Percentiles rank a stretch among this genome's conserved stretches.
phyloP scores from a whole-genome alignment of 2,329 filamentous ascomycete genomes.

The Talaromyces atroroseus region DNA sequence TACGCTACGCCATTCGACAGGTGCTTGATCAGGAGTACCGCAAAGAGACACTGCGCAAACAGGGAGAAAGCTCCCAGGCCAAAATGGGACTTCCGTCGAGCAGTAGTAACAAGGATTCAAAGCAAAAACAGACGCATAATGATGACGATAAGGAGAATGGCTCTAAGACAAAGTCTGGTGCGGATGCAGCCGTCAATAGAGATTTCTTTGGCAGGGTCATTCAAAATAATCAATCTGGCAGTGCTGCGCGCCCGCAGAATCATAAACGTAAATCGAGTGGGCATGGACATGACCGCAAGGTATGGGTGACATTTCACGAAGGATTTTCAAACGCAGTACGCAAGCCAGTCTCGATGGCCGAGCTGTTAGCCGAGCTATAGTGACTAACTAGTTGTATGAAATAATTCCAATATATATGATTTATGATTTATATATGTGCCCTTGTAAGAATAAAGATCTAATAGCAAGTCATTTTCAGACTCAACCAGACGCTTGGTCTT shows the following conservation, averaged over 20 bases:
- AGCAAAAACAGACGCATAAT: conserved; percentile 17
- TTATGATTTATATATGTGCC: not conserved
- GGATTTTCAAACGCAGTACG: conserved; percentile 87
- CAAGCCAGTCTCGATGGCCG: conserved; percentile 75
- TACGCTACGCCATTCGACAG: conserved; percentile 87
- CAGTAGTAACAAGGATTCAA: conserved; percentile 19
- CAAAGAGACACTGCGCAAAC: conserved; percentile 63
- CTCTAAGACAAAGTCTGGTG: conserved; percentile 13
- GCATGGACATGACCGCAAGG: conserved; percentile 49
- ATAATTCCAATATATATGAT: not conserved
- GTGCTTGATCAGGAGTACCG: conserved; percentile 87
- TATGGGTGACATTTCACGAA: conserved; percentile 87
- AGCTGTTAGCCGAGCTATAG: conserved; percentile 56
- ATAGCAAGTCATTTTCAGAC: no score
- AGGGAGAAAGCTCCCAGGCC: conserved; percentile 60
- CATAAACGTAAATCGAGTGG: conserved; percentile 30
- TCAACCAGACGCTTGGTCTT: no score
- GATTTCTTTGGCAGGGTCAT: conserved; percentile 84
- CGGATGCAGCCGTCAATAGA: conserved; percentile 51
- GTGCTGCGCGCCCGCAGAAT: conserved; percentile 30
- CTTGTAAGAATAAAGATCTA: not conserved
- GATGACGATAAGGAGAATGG: conserved; percentile 15
- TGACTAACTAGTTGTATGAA: not conserved
- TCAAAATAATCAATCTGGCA: conserved; percentile 27
- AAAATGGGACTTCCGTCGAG: conserved; percentile 24